Percentiles rank a stretch among this genome's conserved stretches.
phyloP scores from a whole-genome alignment of 1,284 basidiomycete species.

The Cutaneotrichosporon daszewskae region DNA sequence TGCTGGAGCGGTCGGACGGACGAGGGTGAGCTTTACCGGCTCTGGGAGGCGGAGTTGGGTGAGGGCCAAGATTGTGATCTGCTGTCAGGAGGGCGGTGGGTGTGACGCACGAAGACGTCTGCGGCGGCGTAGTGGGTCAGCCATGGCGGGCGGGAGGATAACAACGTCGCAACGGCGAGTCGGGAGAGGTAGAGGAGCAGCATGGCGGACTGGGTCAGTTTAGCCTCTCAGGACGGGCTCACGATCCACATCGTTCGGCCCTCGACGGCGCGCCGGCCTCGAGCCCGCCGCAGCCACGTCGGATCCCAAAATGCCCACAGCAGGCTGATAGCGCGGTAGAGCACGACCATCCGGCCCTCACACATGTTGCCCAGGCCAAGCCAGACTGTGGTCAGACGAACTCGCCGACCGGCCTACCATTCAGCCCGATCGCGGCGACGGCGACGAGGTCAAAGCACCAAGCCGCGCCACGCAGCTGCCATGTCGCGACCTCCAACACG shows the following conservation, averaged over 20 bases:
- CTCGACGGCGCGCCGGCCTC: constrained; percentile 11
- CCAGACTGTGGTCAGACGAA: constrained; percentile 1
- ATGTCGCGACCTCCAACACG: constrained; percentile 19
- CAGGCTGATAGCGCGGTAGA: constrained; percentile 22
- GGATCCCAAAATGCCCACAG: constrained; percentile 43
- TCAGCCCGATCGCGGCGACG: constrained; percentile 13
- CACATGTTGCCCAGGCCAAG: not conserved
- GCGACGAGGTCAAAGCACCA: constrained; percentile 11
- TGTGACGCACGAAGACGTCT: constrained; percentile 1
- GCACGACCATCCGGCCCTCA: not conserved
- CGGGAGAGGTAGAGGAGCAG: constrained; percentile 6
- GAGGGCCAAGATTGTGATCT: constrained; percentile 4
- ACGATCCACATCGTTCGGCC: constrained; percentile 34
- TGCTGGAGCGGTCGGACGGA: not conserved
- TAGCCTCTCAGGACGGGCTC: constrained; percentile 6
- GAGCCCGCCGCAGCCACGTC: constrained; percentile 23
- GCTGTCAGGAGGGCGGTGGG: not conserved
- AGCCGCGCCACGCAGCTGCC: constrained; percentile 24
- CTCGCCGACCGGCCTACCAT: constrained; percentile 14
- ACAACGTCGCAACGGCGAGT: not conserved
- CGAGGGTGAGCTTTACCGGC: constrained; percentile 6
- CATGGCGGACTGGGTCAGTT: constrained; percentile 7
- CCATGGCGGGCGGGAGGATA: not conserved
- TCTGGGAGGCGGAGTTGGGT: constrained; percentile 2
- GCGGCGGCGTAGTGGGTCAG: not conserved